Evolutionary conservation across 2,329 filamentous ascomycete species (phyloP), one percentile per base, ranked within the genome.

Genomic region (Hypoxylon sp.): DNA sequence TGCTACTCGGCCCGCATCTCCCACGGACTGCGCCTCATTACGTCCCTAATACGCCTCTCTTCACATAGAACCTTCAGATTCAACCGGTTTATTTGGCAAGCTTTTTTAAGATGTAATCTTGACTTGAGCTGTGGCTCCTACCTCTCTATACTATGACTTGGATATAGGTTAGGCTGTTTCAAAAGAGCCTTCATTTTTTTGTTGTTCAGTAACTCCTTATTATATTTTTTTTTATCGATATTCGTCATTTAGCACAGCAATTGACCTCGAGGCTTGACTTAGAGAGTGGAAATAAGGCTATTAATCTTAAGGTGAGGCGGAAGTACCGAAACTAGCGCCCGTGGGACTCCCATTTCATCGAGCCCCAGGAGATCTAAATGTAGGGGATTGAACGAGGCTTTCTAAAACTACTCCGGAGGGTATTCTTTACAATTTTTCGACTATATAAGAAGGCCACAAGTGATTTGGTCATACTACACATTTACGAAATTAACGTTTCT

Each of bases 1-100:
- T 63, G 59, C 59, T 20, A 58, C 58, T 17, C 27, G 50, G 13
- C 54, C 27, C 56, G 51, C 25, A 13, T 48, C 10, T 50, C 55
- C n/a, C 42, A 57, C 33, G 22, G 48, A 48, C 30, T 42, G 27
- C 11, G 40, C 55, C 55, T 48, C 55, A 25, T 17, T 46, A 20
- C 25, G 11, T 44, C 6, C 25, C 22, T 35, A 13, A 55, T 11
- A 57, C n/a, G 40, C 37, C 42, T 46, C 11, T 33, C 14, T 46
- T 10, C n/a, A 31, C 11, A 5, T 31, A 13, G 22, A n/a, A 56
- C 3, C 10, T 33, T 13, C n/a, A 30, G 17, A 14, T 44, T 42
- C 17, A 42, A 6, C 6, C 6, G 7, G 13, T 54, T 37, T 25
- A 22, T 25, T 37, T 37, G 8, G 10, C 13, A 2, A 35, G 17